Conservation (phyloP, 805 yeast species). For the Zygosaccharomyces lentus region DNA sequence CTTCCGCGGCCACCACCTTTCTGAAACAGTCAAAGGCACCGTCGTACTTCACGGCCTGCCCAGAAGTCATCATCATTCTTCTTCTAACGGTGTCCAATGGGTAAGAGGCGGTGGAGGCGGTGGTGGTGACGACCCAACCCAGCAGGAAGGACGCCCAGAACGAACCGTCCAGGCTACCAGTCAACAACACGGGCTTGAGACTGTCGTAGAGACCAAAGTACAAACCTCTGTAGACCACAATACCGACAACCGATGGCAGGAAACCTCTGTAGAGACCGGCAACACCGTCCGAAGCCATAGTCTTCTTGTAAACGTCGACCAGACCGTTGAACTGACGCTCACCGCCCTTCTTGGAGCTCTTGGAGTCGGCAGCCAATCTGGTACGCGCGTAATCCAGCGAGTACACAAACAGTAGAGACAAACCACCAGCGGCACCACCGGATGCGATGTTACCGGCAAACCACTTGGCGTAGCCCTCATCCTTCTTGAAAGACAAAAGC, state of each 20-base stretch:
- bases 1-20: slow-evolving; percentile 83
- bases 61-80: slow-evolving; percentile 99
- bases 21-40: slow-evolving; percentile 88
- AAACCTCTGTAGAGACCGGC: slow-evolving; percentile 97
- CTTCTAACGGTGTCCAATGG: slow-evolving; percentile 97
- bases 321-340: slow-evolving; percentile 92
- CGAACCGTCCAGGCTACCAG: slow-evolving; percentile 84
- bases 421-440: slow-evolving; percentile 97
- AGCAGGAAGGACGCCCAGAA: slow-evolving; percentile 88
- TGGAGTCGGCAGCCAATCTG: slow-evolving; percentile 93
- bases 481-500: slow-evolving; percentile 87
- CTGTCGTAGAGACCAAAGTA: slow-evolving; percentile 96
- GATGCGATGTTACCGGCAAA: slow-evolving; percentile 94
- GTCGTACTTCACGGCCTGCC: slow-evolving; percentile 89
- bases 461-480: slow-evolving; percentile 80
- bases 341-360: slow-evolving; percentile 78
- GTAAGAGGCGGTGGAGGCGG: slow-evolving; percentile 94
- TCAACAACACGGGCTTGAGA: slow-evolving; percentile 83
- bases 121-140: slow-evolving; percentile 95
- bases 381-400: slow-evolving; percentile 96
- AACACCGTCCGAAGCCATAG: slow-evolving; percentile 86
- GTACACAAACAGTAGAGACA: slow-evolving; percentile 88
- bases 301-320: slow-evolving; percentile 88
- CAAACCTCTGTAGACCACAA: slow-evolving; percentile 93
- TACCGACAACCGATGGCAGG: slow-evolving; percentile 93